Evolutionary conservation across 495 filamentous ascomycete genomes (phyloP).

Genomic region (Xylona heveae): DNA sequence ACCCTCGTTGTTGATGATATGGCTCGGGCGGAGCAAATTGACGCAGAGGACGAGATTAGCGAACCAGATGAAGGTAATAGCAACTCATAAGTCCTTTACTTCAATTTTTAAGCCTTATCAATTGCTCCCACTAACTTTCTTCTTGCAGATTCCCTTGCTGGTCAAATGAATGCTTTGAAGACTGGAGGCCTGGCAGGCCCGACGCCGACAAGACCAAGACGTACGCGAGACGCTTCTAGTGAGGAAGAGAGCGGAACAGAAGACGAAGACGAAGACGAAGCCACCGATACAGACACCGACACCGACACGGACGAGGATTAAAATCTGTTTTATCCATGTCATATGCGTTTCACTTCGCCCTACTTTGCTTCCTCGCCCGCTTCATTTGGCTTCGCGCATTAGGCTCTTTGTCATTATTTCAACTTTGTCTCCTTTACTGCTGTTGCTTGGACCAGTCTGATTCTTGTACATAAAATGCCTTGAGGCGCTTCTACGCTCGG

Average conservation of each 20-base stretch:
- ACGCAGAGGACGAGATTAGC: slow-evolving; percentile 80
- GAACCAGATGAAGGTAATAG: slow-evolving; percentile 98
- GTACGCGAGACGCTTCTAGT: slow-evolving; percentile 28
- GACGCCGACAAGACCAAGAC: slow-evolving; percentile 34
- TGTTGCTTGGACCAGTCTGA: no score
- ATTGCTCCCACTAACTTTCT: slow-evolving; percentile 13
- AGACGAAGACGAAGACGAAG: slow-evolving; percentile 18
- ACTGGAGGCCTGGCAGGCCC: slow-evolving; percentile 30
- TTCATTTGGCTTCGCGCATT: no score
- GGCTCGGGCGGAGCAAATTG: slow-evolving; percentile 58
- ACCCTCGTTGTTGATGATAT: slow-evolving; percentile 78
- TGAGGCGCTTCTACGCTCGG: no score
- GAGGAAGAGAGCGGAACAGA: slow-evolving; percentile 37
- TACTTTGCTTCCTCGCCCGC: no score
- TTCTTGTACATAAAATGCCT: no score
- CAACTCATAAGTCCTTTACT: slow-evolving; percentile 21
- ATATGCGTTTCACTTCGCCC: neutral
- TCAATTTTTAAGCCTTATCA: slow-evolving; percentile 1
- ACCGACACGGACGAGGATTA: slow-evolving; percentile 37
- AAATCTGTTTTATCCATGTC: neutral
- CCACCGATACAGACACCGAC: slow-evolving; percentile 49
- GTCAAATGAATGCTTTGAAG: slow-evolving; percentile 84
- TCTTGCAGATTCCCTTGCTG: slow-evolving; percentile 64
- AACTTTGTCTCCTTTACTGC: no score
- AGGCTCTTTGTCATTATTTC: no score